Conservation (phyloP, 2,329 filamentous ascomycete species). For the Fusarium acutatum region DNA sequence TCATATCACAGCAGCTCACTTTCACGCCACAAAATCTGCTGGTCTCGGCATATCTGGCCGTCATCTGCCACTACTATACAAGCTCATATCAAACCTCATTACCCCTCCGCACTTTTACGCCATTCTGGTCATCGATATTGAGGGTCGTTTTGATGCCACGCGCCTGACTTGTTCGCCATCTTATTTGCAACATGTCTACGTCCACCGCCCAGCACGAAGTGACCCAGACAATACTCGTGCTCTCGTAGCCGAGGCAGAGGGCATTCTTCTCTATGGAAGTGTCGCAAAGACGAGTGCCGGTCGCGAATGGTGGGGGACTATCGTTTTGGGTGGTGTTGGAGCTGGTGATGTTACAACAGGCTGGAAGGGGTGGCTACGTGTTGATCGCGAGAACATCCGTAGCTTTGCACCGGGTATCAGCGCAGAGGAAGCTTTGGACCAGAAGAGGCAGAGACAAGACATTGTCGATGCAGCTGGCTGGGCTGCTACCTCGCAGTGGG, state of each 20-base stretch:
- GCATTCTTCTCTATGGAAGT: slow-evolving; percentile 61
- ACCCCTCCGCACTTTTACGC: slow-evolving; percentile 56
- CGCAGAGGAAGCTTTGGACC: slow-evolving; percentile 55
- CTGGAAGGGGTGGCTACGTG: slow-evolving; percentile 62
- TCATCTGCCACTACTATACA: slow-evolving; percentile 64
- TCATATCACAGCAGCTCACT: slow-evolving; percentile 55
- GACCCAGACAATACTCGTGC: slow-evolving; percentile 43
- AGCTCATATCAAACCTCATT: slow-evolving; percentile 62
- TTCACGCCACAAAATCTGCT: slow-evolving; percentile 56
- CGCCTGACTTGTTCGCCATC: slow-evolving; percentile 50
- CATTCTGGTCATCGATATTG: slow-evolving; percentile 64
- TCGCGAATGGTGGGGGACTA: slow-evolving; percentile 66
- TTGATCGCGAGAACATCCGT: slow-evolving; percentile 54
- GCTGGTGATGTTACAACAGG: slow-evolving; percentile 46
- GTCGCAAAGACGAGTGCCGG: slow-evolving; percentile 51
- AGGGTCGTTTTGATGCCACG: slow-evolving; percentile 63
- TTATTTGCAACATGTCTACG: slow-evolving; percentile 61
- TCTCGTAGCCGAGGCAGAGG: slow-evolving; percentile 52
- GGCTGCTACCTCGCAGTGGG: slow-evolving; percentile 60
- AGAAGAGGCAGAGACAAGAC: slow-evolving; percentile 50
- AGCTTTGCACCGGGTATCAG: slow-evolving; percentile 52
- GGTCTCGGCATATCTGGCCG: slow-evolving; percentile 62
- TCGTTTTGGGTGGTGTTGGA: slow-evolving; percentile 57
- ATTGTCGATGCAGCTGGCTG: slow-evolving; percentile 56
- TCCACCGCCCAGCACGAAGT: slow-evolving; percentile 53